Base-by-base conservation (phyloP, 2,329 filamentous ascomycete species). In the Microcyclosporella mali region DNA sequence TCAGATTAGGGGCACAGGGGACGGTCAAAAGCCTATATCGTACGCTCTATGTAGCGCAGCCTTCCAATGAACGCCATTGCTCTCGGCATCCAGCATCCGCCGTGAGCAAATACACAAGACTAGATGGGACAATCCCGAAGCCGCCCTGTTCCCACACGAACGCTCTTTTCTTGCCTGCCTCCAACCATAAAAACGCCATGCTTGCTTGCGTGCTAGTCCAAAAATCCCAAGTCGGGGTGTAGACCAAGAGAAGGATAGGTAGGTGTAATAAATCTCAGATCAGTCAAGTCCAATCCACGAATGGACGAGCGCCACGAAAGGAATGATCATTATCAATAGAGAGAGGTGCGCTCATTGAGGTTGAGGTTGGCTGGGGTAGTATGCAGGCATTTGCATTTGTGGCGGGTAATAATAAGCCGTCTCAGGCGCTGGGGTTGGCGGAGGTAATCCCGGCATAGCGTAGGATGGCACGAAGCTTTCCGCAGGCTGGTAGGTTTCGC, bases 401-500 rank as follows among this genome's bases (percentile, higher is more conserved):
- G 49, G 43, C 30, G 48, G 40, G 30, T 59, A 58, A 33, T 56
- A 59, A 19, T 53, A 55, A 6, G 44, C 40, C 9, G 46, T 28
- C 19, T 56, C 52, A 7, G 51, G 49, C 2, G 52, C 53, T n/a
- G 57, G 55, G 2, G 55, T 56, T 8, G 55, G 53, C 14, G 56
- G 58, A 7, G 53, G 51, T 10, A 62, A 40, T 3, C 58, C 60
- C n/a, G 59, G 56, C 53, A 61, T 57, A 1, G 60, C 60, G 33
- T 61, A 61, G 6, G 51, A 45, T 3, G 60, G 59, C 10, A 62
- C 59, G 37, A 63, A 63, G 43, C 56, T 57, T 37, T 61, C 58
- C 1, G 59, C 60, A 10, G 60, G 60, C 38, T 61, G 57, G 38
- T 61, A 63, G 28, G 47, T 45, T 31, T 56, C 52, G 17, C 47